Evolutionary conservation across 441 rosid genomes (phyloP).

Genomic region (Syzygium malaccense): DNA sequence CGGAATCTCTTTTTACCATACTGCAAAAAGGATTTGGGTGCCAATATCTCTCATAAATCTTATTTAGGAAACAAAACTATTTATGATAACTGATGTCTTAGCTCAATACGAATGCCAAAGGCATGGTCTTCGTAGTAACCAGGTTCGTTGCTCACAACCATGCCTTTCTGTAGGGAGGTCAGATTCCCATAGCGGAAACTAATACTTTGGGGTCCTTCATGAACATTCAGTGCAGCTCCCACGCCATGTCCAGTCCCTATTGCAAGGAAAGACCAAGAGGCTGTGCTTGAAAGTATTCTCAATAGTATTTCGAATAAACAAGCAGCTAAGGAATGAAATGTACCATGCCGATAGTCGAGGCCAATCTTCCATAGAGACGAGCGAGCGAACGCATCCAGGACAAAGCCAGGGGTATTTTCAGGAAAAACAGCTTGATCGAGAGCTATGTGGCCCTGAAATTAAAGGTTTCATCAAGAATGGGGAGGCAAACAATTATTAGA

Average conservation of each 20-base stretch:
- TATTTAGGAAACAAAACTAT: neutral
- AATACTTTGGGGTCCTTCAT: conserved; percentile 98
- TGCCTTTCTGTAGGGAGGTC: conserved; percentile 75
- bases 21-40: neutral
- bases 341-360: conserved; percentile 98
- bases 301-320: neutral
- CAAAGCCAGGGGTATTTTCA: conserved; percentile 90
- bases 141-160: conserved; percentile 98
- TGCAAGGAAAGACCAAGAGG: neutral
- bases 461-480: neutral
- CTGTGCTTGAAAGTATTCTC: neutral
- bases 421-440: conserved; percentile 94
- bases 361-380: conserved; percentile 93
- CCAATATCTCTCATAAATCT: neutral
- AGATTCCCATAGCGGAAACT: conserved; percentile 86
- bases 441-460: conserved; percentile 94
- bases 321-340: conserved; percentile 10
- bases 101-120: conserved; percentile 98
- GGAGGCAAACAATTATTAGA: neutral
- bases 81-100: neutral
- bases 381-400: conserved; percentile 89
- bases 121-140: conserved; percentile 98
- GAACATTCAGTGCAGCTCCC: conserved; percentile 95
- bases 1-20: neutral
- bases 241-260: conserved; percentile 98